phyloP scores from a whole-genome alignment of 2,329 filamentous ascomycete species.

The Epichloe baconii region DNA sequence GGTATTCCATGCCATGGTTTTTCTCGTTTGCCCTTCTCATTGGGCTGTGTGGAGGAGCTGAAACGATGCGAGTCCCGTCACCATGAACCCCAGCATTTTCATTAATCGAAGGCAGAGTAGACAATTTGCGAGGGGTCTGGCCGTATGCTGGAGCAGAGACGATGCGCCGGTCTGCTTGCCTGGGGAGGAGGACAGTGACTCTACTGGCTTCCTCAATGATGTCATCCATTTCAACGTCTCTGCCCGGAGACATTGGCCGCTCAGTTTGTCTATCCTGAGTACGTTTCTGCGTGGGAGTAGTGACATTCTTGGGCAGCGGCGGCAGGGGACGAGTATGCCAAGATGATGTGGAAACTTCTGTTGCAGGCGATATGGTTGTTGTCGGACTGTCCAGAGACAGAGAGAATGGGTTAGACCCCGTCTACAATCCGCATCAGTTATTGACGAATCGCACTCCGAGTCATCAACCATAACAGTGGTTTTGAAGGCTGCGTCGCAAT shows the following conservation, averaged over 20 bases:
- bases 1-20: constrained; percentile 28
- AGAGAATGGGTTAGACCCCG: constrained; percentile 29
- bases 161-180: constrained; percentile 29
- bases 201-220: constrained; percentile 14
- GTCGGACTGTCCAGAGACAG: constrained; percentile 24
- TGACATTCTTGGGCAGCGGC: constrained; percentile 27
- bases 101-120: constrained; percentile 35
- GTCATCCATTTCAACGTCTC: constrained; percentile 10
- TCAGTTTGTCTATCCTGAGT: constrained; percentile 10
- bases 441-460: constrained; percentile 19
- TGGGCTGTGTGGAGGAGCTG: constrained; percentile 29
- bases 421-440: constrained; percentile 19
- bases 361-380: constrained; percentile 14
- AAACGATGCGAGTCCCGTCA: constrained; percentile 32
- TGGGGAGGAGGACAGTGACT: constrained; percentile 19
- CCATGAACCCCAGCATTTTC: constrained; percentile 23
- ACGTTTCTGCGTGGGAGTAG: constrained; percentile 9
- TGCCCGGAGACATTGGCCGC: constrained; percentile 15
- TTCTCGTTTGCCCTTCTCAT: constrained; percentile 18
- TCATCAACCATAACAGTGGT: constrained; percentile 37
- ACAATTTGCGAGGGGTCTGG: constrained; percentile 24
- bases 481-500: constrained; percentile 88
- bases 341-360: constrained; percentile 18
- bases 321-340: constrained; percentile 40
- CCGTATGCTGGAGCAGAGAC: constrained; percentile 38